Evolutionary conservation across 441 rosid genomes (phyloP).

Genomic region (Oxalis stricta): DNA sequence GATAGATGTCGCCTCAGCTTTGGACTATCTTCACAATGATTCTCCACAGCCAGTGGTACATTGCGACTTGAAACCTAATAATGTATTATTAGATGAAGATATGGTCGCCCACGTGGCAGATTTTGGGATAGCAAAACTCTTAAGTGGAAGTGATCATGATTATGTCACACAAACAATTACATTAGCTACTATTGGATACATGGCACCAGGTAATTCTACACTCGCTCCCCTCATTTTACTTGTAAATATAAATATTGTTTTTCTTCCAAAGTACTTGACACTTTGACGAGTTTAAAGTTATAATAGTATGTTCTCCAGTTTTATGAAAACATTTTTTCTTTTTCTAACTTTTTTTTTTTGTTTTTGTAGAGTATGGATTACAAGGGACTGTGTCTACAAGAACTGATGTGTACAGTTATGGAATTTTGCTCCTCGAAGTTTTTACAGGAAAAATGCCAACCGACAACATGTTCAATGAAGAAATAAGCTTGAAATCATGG

Average conservation of each 20-base stretch:
- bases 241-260: not conserved
- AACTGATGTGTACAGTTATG: conserved; percentile 12
- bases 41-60: conserved; percentile 2
- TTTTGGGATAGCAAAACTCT: conserved; percentile 16
- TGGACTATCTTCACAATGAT: conserved; percentile 13
- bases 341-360: not conserved
- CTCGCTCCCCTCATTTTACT: not conserved
- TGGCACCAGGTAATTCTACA: conserved; percentile 15
- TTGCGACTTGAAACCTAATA: conserved; percentile 14
- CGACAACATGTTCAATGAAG: not conserved
- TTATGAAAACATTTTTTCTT: not conserved
- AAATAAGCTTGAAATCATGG: conserved; percentile 7
- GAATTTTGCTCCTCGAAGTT: conserved; percentile 6
- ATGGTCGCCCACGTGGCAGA: conserved; percentile 13
- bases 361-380: conserved; percentile 8
- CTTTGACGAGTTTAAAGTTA: too few relatives aligned
- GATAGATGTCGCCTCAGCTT: conserved; percentile 11
- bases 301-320: not conserved
- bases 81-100: conserved; percentile 7
- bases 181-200: conserved; percentile 12
- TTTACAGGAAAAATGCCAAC: conserved; percentile 11
- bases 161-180: conserved; percentile 12
- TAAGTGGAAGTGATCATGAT: not conserved
- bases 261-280: too few relatives aligned
- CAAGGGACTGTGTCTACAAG: conserved; percentile 7